A percentile compares a stretch with the other conserved stretches of the same genome.
phyloP scores from a whole-genome alignment of 2,329 filamentous ascomycete genomes.

The Coniella vitis region DNA sequence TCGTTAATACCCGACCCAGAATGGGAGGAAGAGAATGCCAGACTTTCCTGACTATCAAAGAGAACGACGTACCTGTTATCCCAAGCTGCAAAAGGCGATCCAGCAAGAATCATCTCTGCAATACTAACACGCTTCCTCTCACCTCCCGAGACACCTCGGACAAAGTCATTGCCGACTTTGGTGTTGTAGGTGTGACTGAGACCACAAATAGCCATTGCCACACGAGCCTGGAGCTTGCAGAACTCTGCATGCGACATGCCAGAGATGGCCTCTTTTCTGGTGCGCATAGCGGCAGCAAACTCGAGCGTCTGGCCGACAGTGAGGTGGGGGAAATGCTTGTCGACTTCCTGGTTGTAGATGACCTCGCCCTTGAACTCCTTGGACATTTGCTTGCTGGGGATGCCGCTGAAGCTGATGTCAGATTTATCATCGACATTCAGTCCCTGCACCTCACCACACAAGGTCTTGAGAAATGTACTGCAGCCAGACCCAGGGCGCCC shows the following conservation, averaged over 20 bases:
- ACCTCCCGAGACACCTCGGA: slow-evolving; percentile 65
- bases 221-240: slow-evolving; percentile 54
- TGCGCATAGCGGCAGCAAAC: slow-evolving; percentile 64
- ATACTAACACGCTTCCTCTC: slow-evolving; percentile 77
- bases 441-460: slow-evolving; percentile 54
- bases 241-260: slow-evolving; percentile 57
- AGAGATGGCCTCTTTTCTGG: slow-evolving; percentile 57
- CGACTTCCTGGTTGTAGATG: slow-evolving; percentile 70
- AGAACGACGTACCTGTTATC: slow-evolving; percentile 50
- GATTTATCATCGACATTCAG: slow-evolving; percentile 45
- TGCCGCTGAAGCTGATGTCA: slow-evolving; percentile 56
- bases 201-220: slow-evolving; percentile 65
- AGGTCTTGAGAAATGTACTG: slow-evolving; percentile 55
- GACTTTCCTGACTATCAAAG: too few species aligned
- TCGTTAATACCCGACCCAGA: too few species aligned
- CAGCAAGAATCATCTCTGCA: slow-evolving; percentile 66
- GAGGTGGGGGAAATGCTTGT: slow-evolving; percentile 71
- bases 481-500: slow-evolving; percentile 61
- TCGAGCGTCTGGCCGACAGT: slow-evolving; percentile 67
- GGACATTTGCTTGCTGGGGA: slow-evolving; percentile 45
- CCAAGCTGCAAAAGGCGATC: slow-evolving; percentile 53
- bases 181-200: slow-evolving; percentile 66
- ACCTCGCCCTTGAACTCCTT: slow-evolving; percentile 58
- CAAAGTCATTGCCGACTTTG: slow-evolving; percentile 67
- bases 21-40: too few species aligned